Evolutionary conservation across 2,329 filamentous ascomycete species (phyloP).

Genomic region (Exophiala sideris): DNA sequence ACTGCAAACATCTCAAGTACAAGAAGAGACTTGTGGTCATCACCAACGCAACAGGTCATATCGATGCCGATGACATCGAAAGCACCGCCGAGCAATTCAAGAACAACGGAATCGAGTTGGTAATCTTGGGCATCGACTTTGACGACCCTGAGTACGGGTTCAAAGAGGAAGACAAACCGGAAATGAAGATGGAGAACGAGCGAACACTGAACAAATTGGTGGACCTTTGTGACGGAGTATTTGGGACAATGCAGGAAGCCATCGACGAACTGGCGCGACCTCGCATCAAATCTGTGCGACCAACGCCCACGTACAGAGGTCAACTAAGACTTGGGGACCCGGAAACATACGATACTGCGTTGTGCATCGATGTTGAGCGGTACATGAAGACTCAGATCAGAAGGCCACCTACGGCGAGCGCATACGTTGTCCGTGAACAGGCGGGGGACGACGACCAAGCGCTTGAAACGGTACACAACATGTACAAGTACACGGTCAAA

Average conservation of each 20-base stretch:
- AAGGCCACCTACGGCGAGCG: conserved; percentile 70
- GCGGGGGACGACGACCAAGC: conserved; percentile 11
- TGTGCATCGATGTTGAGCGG: conserved; percentile 82
- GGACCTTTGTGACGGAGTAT: conserved; percentile 64
- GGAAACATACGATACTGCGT: conserved; percentile 66
- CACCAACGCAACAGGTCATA: conserved; percentile 71
- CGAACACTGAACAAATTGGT: conserved; percentile 61
- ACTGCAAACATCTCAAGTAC: conserved; percentile 79
- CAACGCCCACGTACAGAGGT: conserved; percentile 76
- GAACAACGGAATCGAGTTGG: conserved; percentile 76
- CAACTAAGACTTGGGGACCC: conserved; percentile 75
- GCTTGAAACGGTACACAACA: conserved; percentile 59
- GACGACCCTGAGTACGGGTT: conserved; percentile 85
- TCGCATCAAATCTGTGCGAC: conserved; percentile 69
- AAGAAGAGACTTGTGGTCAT: conserved; percentile 77
- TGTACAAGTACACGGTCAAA: conserved; percentile 76
- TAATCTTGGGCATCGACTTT: conserved; percentile 88
- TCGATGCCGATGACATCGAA: conserved; percentile 69
- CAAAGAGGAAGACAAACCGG: conserved; percentile 83
- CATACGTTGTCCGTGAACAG: conserved; percentile 59
- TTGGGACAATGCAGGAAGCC: conserved; percentile 83
- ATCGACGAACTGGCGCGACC: conserved; percentile 76
- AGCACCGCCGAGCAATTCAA: conserved; percentile 37
- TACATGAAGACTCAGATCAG: conserved; percentile 84
- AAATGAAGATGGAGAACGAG: conserved; percentile 73